These are phyloP conservation scores for Gossypium davidsonii DNA, from an alignment of 441 rosid genomes.

Conservation along the genomic window DNA sequence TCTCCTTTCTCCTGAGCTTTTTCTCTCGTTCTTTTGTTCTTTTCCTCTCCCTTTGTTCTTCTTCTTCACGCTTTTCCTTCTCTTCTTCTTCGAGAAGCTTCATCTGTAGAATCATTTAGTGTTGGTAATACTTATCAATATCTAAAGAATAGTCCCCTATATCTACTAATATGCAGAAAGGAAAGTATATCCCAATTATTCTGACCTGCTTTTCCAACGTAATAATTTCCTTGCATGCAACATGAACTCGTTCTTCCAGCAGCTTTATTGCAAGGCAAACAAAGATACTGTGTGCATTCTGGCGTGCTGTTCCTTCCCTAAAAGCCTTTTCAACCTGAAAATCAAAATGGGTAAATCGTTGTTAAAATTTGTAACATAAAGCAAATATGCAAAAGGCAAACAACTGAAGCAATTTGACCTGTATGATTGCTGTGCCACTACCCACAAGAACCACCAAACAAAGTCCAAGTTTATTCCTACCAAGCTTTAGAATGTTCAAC, in stretches of 20 bases:
- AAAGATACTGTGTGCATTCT: constrained; percentile 94
- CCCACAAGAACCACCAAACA: not conserved
- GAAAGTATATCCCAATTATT: constrained; percentile 6
- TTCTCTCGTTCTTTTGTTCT: constrained; percentile 78
- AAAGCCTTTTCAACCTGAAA: constrained; percentile 96
- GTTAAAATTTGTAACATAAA: not conserved
- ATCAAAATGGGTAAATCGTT: not conserved
- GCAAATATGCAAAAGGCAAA: not conserved
- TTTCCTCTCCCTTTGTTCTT: constrained; percentile 81
- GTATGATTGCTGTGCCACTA: not conserved
- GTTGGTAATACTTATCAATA: constrained; percentile 12
- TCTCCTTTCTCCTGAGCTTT: constrained; percentile 80
- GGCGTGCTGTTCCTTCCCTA: constrained; percentile 96
- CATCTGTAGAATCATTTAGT: constrained; percentile 36
- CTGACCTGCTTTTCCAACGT: constrained; percentile 89
- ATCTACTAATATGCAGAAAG: constrained; percentile 2
- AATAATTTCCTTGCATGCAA: constrained; percentile 92
- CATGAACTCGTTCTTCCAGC: constrained; percentile 87
- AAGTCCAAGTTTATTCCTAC: not conserved
- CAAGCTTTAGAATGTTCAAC: not conserved
- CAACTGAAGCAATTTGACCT: not conserved
- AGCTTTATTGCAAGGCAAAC: constrained; percentile 79
- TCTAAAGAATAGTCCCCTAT: not conserved
- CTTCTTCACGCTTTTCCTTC: constrained; percentile 92
- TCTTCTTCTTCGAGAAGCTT: constrained; percentile 97